These are phyloP conservation scores for Verticillium zaregamsianum DNA, from an alignment of 2,329 filamentous ascomycete genomes.

Conservation along the genomic window DNA sequence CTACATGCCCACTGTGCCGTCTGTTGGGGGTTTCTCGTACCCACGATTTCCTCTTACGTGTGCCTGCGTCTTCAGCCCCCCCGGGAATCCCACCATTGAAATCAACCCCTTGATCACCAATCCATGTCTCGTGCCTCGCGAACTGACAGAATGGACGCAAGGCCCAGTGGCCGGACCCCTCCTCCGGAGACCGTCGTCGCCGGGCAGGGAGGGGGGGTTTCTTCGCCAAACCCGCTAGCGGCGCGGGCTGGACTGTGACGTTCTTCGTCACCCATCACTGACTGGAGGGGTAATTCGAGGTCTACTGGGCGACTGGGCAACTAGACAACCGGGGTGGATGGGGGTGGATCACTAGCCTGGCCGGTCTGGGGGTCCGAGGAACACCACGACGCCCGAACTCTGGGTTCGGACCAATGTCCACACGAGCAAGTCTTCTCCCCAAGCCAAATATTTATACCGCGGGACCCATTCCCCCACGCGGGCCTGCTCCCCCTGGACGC, in stretches of 20 bases:
- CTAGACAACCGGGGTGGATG: neutral
- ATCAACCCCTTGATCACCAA: neutral
- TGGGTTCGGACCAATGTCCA: slow-evolving; percentile 32
- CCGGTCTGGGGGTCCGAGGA: slow-evolving; percentile 10
- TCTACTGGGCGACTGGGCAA: neutral
- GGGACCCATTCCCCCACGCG: slow-evolving; percentile 22
- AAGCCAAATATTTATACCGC: slow-evolving; percentile 21
- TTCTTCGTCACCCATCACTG: neutral
- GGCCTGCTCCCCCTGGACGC: slow-evolving; percentile 12
- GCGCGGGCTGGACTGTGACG: neutral
- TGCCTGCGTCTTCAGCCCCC: neutral
- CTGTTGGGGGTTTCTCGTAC: neutral
- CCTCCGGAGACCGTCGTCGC: neutral
- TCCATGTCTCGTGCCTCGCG: neutral
- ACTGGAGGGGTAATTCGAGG: neutral
- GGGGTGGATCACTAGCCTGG: slow-evolving; percentile 6
- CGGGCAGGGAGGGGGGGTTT: neutral
- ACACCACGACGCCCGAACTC: slow-evolving; percentile 17
- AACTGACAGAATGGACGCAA: neutral
- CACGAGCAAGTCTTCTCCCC: slow-evolving; percentile 23
- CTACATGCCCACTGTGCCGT: neutral
- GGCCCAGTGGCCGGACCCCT: neutral
- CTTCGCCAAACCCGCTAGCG: neutral
- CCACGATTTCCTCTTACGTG: slow-evolving; percentile 1
- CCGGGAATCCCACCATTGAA: slow-evolving; percentile 2